phyloP scores from a whole-genome alignment of 2,329 filamentous ascomycete species.

The Alternaria burnsii region DNA sequence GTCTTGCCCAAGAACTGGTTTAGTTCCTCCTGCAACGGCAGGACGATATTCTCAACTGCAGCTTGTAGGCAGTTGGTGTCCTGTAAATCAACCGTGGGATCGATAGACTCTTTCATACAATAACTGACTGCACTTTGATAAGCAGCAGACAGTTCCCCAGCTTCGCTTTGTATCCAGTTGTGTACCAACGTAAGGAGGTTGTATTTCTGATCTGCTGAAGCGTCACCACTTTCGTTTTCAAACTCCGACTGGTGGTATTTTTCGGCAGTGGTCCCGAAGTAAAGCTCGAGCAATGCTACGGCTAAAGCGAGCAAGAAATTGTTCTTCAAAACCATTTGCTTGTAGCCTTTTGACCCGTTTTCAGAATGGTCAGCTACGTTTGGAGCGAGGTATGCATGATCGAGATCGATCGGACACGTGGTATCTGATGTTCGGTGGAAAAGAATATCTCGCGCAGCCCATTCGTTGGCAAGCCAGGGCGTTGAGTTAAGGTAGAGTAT shows the following conservation, averaged over 20 bases:
- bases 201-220: slow-evolving; percentile 35
- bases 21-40: slow-evolving; percentile 50
- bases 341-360: slow-evolving; percentile 11
- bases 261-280: slow-evolving; percentile 47
- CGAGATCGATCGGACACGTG: slow-evolving; percentile 37
- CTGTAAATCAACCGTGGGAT: slow-evolving; percentile 45
- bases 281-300: slow-evolving; percentile 47
- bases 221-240: slow-evolving; percentile 25
- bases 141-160: slow-evolving; percentile 48
- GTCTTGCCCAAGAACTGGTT: slow-evolving; percentile 47
- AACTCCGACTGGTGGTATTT: slow-evolving; percentile 36
- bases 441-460: slow-evolving; percentile 45
- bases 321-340: slow-evolving; percentile 40
- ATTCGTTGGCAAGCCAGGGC: slow-evolving; percentile 48
- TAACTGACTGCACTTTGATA: slow-evolving; percentile 46
- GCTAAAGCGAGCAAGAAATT: slow-evolving; percentile 47
- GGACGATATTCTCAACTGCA: slow-evolving; percentile 48
- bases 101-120: slow-evolving; percentile 46
- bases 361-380: slow-evolving; percentile 14
- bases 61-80: slow-evolving; percentile 48
- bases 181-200: slow-evolving; percentile 44
- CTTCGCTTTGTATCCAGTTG: slow-evolving; percentile 45
- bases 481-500: slow-evolving; percentile 49
- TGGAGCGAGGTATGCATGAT: slow-evolving; percentile 44
- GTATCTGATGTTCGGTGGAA: slow-evolving; percentile 38